Base-by-base conservation (phyloP, 2,329 filamentous ascomycete species). In the Botryosphaeria agaves region DNA sequence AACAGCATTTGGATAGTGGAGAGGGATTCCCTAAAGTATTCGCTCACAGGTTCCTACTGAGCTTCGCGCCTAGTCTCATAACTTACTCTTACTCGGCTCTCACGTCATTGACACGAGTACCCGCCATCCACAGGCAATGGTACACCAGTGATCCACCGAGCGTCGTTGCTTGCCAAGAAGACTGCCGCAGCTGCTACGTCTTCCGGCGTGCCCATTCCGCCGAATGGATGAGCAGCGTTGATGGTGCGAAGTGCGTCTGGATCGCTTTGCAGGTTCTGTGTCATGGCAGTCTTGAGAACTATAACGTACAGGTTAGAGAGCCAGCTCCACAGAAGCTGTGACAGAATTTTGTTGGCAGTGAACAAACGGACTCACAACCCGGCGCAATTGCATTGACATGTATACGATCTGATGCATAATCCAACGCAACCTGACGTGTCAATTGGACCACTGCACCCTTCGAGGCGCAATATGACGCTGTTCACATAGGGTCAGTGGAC, bases 381-480 rank as follows among this genome's bases (percentile, higher is more conserved):
- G 57, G 57, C 36, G 52, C 57, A 11, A 60, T 36, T 2, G 50
- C 45, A 35, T 62, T 61, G 34, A 45, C 48, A 32, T 59, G 51
- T 23, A 62, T 56, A 8, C 46, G 42, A 18, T 59, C 41, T 21
- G 44, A 42, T 2, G 53, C 56, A 32, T 57, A 57, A 30, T 60
- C 56, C n/a, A 59, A 36, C 2, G 57, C 56, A n/a, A 60, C 45
- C 31, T 55, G 49, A 30, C 55, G 58, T 5, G 61, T 64, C 26
- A 67, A 46, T 25, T 54, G 47, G 7, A 56, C 45, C 5, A 62
- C 58, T 0, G 59, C 62, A 7, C 55, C 57, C 37, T 66, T 66
- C 25, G 50, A 56, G 2, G 59, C 55, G 31, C 55, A 58, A 38
- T 65, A 66, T 12, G 48, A 46, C 16, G 53, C 49, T 46, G 24